Evolutionary conservation across 1,284 basidiomycete species (phyloP).

Genomic region (Golubevia pallescens): DNA sequence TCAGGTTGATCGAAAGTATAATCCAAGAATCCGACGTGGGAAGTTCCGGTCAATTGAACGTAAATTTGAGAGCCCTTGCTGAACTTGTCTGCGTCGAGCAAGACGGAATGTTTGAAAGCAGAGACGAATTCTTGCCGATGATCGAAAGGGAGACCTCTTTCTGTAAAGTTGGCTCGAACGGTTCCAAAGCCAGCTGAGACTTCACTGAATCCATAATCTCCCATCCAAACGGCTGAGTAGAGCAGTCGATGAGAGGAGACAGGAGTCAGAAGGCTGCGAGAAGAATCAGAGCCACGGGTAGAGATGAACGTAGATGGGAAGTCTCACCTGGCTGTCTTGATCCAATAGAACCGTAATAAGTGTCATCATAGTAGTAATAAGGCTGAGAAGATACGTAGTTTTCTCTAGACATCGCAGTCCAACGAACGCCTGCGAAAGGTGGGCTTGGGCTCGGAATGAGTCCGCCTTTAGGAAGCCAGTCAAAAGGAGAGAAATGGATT

Average conservation of each 20-base stretch:
- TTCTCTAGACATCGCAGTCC: conserved; percentile 25
- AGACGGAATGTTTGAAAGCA: conserved; percentile 74
- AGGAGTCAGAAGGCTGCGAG: no score
- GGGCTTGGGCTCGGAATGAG: conserved; percentile 25
- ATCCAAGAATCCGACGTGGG: conserved; percentile 77
- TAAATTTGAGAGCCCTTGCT: conserved; percentile 66
- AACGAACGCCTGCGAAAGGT: conserved; percentile 27
- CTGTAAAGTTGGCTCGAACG: conserved; percentile 70
- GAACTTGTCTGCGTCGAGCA: conserved; percentile 69
- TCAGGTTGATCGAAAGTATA: conserved; percentile 49
- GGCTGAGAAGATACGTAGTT: conserved; percentile 26
- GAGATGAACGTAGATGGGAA: no score
- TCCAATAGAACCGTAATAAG: conserved; percentile 23
- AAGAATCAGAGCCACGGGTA: no score
- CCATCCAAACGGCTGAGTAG: conserved; percentile 37
- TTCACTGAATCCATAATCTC: conserved; percentile 25
- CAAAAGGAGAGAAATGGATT: no score
- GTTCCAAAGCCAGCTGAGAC: conserved; percentile 72
- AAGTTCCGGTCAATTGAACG: conserved; percentile 74
- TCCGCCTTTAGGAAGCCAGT: no score
- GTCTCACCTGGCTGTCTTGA: conserved; percentile 13
- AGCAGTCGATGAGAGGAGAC: conserved; percentile 2
- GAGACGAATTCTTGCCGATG: conserved; percentile 72
- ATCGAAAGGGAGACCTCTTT: conserved; percentile 72
- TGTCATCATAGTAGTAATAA: conserved; percentile 32